Evolutionary conservation across 2,329 filamentous ascomycete genomes (phyloP), one percentile per base, ranked within the genome.

Genomic region (Cordyceps fumosorosea): DNA sequence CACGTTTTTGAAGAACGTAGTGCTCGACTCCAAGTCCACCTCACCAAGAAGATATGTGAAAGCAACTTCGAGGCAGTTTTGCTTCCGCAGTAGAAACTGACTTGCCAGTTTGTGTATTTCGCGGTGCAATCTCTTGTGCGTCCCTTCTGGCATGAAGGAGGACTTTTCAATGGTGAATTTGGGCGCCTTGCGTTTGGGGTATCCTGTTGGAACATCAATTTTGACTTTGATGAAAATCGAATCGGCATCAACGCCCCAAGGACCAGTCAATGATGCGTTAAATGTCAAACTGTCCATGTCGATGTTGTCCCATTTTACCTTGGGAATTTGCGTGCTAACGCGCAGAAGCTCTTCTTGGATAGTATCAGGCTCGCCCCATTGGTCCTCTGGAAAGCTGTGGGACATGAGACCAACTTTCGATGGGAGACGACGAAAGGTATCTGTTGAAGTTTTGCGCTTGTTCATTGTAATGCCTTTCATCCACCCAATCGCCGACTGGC

Each of bases 391-490:
- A 62, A 81, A 83, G 34, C 74, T 77, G 22, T 80, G 80, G 24
- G 79, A 77, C 62, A 84, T 81, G 64, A 84, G 75, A 8, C 74
- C 73, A 72, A 82, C 78, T 75, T 84, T 75, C 65, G 84, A 77
- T 68, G 80, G 72, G 69, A 81, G 72, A 71, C 83, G 76, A 71
- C 72, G 73, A 11, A 68, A 65, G 11, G 66, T 67, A 47, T 78
- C 77, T 14, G 74, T 68, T 1, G 76, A 76, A 1, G 76, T 70
- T 66, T 81, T 84, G 60, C 79, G 76, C 71, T 82, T 85, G 55
- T 80, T 85, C 77, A 87, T 85, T 37, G 81, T 86, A 63, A 89
- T 85, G 5, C 86, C 85, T 68, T 84, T 87, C 83, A 89, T 88
- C 86, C 86, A 89, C 16, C 83, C 84, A 60, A 89, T 85, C 65